Percentiles rank a stretch among this genome's conserved stretches.
Evolutionary conservation across 2,329 filamentous ascomycete genomes (phyloP).

Genomic region (Botrytis byssoidea): DNA sequence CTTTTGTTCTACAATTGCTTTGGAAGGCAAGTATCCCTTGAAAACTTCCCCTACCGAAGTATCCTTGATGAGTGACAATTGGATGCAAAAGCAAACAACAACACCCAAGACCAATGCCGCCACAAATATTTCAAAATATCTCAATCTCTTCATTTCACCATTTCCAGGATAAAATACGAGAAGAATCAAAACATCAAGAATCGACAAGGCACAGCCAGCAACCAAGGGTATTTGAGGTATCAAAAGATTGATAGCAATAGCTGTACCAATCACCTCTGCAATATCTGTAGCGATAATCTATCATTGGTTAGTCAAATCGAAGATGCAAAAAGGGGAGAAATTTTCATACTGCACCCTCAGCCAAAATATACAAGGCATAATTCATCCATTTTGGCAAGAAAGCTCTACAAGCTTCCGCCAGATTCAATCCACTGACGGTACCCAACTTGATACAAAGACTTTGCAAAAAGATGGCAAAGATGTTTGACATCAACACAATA

Average conservation of each 20-base stretch:
- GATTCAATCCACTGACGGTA: conserved; percentile 53
- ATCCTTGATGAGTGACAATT: conserved; percentile 60
- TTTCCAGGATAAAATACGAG: conserved; percentile 64
- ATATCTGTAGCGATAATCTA: conserved; percentile 58
- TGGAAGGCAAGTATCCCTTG: conserved; percentile 62
- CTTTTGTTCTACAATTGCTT: conserved; percentile 54
- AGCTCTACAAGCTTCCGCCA: conserved; percentile 51
- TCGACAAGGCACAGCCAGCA: conserved; percentile 66
- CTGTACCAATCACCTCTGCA: conserved; percentile 63
- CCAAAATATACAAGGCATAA: conserved; percentile 52
- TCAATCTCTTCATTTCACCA: conserved; percentile 55
- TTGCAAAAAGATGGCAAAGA: conserved; percentile 59
- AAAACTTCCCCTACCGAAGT: conserved; percentile 60
- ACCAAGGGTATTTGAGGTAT: conserved; percentile 63
- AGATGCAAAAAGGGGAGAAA: neutral
- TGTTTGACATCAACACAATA: conserved; percentile 55
- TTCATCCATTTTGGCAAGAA: conserved; percentile 54
- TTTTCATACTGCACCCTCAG: conserved; percentile 46
- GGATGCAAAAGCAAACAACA: conserved; percentile 68
- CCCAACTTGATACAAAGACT: conserved; percentile 55
- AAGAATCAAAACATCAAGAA: conserved; percentile 66
- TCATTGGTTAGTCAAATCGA: conserved; percentile 19
- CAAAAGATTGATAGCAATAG: conserved; percentile 66
- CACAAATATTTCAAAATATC: conserved; percentile 65
- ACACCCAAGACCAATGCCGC: conserved; percentile 64